These are phyloP conservation scores for Cicer pinnatifidum DNA, from an alignment of 306 rosid genomes.

Conservation along the genomic window DNA sequence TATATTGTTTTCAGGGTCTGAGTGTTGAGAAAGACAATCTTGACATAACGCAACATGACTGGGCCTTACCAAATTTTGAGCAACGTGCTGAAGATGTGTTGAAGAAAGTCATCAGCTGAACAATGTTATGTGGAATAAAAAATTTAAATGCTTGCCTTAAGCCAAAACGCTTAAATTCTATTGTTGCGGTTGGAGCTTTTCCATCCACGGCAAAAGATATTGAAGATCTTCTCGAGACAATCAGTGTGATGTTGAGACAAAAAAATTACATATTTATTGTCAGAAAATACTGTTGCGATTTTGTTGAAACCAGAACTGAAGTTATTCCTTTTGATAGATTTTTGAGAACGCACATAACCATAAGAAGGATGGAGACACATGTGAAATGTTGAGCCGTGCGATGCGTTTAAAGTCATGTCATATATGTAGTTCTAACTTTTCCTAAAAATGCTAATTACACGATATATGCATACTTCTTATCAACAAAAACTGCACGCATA, in stretches of 20 bases:
- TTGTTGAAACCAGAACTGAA: slow-evolving; percentile 37
- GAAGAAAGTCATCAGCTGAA: slow-evolving; percentile 60
- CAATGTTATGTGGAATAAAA: slow-evolving; percentile 8
- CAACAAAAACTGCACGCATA: not conserved
- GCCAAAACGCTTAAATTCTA: not conserved
- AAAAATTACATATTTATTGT: not conserved
- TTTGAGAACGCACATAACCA: slow-evolving; percentile 23
- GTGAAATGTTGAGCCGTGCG: slow-evolving; percentile 14
- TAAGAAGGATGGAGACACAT: not conserved
- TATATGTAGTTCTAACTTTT: not conserved
- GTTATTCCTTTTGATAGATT: not conserved
- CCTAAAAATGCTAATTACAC: not conserved
- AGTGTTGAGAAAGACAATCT: slow-evolving; percentile 93
- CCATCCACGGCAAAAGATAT: slow-evolving; percentile 31
- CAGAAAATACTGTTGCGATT: slow-evolving; percentile 28
- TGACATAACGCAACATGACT: slow-evolving; percentile 94
- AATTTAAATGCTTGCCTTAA: slow-evolving; percentile 38
- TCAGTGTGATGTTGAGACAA: slow-evolving; percentile 31
- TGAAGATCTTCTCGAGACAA: slow-evolving; percentile 13
- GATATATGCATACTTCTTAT: not conserved
- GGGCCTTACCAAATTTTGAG: slow-evolving; percentile 91
- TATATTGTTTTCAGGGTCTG: slow-evolving; percentile 67
- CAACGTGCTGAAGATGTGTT: slow-evolving; percentile 84
- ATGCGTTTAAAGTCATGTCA: not conserved
- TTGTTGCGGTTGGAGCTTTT: slow-evolving; percentile 35